phyloP scores from a whole-genome alignment of 2,329 filamentous ascomycete genomes.

The Westerdykella ornata region DNA sequence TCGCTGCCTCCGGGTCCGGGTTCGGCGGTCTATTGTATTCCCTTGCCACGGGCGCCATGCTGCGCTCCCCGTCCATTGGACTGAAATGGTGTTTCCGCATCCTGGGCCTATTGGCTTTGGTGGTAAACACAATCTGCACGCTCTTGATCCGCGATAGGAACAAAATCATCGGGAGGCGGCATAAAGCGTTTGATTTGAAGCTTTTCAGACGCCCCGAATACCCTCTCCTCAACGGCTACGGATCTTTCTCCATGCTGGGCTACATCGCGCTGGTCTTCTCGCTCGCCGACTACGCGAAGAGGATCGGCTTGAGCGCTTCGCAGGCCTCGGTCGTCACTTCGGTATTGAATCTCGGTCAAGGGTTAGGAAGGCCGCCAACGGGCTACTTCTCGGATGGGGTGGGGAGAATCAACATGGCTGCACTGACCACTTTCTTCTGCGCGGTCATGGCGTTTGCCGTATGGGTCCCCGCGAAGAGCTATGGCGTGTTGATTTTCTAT shows the following conservation, averaged over 20 bases:
- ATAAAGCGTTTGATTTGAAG: constrained; percentile 32
- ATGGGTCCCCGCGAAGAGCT: constrained; percentile 44
- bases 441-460: constrained; percentile 38
- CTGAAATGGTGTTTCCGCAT: constrained; percentile 40
- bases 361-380: constrained; percentile 43
- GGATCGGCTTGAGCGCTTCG: constrained; percentile 36
- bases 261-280: constrained; percentile 46
- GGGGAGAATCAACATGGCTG: constrained; percentile 41
- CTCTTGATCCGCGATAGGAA: constrained; percentile 31
- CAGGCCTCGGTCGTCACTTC: constrained; percentile 41
- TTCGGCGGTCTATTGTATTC: constrained; percentile 35
- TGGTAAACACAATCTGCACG: constrained; percentile 25
- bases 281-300: constrained; percentile 43
- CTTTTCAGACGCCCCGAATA: constrained; percentile 35
- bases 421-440: constrained; percentile 36
- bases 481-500: constrained; percentile 41
- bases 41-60: constrained; percentile 34
- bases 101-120: constrained; percentile 32
- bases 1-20: constrained; percentile 38
- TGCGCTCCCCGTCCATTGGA: constrained; percentile 29
- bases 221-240: constrained; percentile 37
- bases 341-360: constrained; percentile 45
- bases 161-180: constrained; percentile 26
- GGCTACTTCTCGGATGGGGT: constrained; percentile 43
- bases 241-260: constrained; percentile 43